Conservation (phyloP, 2,329 filamentous ascomycete species). For the Sphaerostilbella broomeana region DNA sequence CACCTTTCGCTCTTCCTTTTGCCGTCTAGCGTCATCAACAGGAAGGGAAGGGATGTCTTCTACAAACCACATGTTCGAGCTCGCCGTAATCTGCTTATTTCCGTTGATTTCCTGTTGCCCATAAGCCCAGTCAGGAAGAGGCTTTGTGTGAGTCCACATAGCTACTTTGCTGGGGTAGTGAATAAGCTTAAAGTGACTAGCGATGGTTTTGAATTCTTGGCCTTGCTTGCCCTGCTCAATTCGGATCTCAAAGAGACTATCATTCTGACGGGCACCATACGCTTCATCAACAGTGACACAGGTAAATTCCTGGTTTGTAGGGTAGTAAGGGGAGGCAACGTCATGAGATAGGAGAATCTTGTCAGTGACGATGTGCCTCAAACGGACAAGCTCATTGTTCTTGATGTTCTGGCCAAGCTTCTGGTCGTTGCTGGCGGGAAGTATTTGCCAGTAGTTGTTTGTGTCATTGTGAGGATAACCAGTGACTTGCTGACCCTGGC, state of each 20-base stretch:
- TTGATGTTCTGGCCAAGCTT: conserved; percentile 59
- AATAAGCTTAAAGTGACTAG: conserved; percentile 91
- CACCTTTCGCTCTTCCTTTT: conserved; percentile 69
- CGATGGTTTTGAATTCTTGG: conserved; percentile 83
- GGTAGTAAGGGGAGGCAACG: conserved; percentile 91
- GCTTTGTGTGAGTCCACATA: conserved; percentile 96
- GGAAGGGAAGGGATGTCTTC: conserved; percentile 83
- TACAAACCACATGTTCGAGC: conserved; percentile 90
- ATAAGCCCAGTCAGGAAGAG: conserved; percentile 94
- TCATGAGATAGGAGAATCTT: conserved; percentile 87
- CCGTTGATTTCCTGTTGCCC: conserved; percentile 99
- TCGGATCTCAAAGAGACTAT: conserved; percentile 87
- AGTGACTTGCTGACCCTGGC: conserved; percentile 95
- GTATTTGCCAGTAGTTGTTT: conserved; percentile 96
- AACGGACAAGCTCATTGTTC: conserved; percentile 78
- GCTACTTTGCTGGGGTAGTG: conserved; percentile 93
- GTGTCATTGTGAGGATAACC: conserved; percentile 98
- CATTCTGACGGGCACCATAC: conserved; percentile 67
- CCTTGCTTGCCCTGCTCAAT: conserved; percentile 77
- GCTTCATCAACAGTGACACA: conserved; percentile 69
- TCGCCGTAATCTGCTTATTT: conserved; percentile 87
- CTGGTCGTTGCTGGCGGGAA: conserved; percentile 60
- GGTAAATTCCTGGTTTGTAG: conserved; percentile 98
- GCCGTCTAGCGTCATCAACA: conserved; percentile 62
- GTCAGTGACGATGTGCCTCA: conserved; percentile 81